Percentiles rank a stretch among this genome's conserved stretches.
Conservation (phyloP, 805 yeast genomes). For the Candida vartiovaarae region DNA sequence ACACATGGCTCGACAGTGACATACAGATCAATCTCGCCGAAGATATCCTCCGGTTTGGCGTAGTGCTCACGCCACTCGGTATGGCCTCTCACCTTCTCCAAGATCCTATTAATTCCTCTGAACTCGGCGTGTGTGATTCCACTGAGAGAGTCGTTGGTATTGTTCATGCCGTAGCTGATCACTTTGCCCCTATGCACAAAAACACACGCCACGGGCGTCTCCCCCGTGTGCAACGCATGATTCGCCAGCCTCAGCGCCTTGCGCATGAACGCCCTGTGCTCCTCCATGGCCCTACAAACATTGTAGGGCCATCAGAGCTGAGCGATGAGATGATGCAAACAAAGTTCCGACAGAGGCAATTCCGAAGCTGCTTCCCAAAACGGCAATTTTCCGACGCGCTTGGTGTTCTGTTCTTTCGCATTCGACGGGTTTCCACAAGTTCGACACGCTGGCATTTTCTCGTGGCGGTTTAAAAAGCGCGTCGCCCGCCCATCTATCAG, state of each 20-base stretch:
- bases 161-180: conserved; percentile 75
- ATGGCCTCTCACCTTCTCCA: conserved; percentile 25
- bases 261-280: conserved; percentile 36
- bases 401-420: too few relatives aligned
- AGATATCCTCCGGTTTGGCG: conserved; percentile 27
- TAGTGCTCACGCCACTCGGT: conserved; percentile 11
- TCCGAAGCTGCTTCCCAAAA: neutral
- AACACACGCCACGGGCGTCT: conserved; percentile 83
- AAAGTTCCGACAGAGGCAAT: neutral
- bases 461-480: conserved; percentile 10
- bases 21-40: conserved; percentile 59
- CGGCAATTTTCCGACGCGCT: neutral
- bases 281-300: conserved; percentile 1
- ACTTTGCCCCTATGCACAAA: conserved; percentile 49
- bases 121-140: conserved; percentile 95
- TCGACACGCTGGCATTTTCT: conserved; percentile 8
- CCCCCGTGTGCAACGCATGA: conserved; percentile 56
- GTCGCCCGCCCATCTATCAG: neutral
- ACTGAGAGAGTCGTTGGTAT: conserved; percentile 74
- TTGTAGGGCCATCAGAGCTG: too few relatives aligned
- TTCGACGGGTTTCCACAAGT: neutral
- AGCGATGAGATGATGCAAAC: neutral
- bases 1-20: conserved; percentile 98
- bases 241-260: conserved; percentile 51
- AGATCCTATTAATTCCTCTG: conserved; percentile 58